Evolutionary conservation across 2,329 filamentous ascomycete species (phyloP).

Genomic region (Herpotrichia juniperi): DNA sequence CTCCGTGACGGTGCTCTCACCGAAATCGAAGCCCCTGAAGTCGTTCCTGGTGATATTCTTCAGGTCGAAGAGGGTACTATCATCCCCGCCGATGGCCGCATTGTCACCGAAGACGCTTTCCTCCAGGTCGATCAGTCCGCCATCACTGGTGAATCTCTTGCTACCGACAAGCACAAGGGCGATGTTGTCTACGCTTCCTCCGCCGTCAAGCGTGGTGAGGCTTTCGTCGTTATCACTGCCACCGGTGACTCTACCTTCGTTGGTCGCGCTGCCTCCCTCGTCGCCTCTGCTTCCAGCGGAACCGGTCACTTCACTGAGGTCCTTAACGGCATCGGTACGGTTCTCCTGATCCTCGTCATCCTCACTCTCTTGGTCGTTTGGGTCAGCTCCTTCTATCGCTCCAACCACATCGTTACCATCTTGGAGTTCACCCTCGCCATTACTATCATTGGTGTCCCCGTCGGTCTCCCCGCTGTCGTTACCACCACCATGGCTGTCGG

Average conservation of each 20-base stretch:
- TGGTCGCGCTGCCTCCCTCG: slow-evolving; percentile 84
- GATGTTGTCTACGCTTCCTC: slow-evolving; percentile 87
- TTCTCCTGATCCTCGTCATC: slow-evolving; percentile 80
- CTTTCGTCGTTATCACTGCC: slow-evolving; percentile 79
- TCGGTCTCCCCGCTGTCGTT: slow-evolving; percentile 90
- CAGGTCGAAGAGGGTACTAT: slow-evolving; percentile 92
- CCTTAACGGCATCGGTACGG: slow-evolving; percentile 82
- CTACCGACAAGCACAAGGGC: slow-evolving; percentile 83
- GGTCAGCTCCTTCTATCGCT: slow-evolving; percentile 87
- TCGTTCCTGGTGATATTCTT: slow-evolving; percentile 89
- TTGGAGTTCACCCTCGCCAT: slow-evolving; percentile 86
- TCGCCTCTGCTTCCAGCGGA: slow-evolving; percentile 75
- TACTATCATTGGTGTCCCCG: slow-evolving; percentile 89
- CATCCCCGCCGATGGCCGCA: slow-evolving; percentile 84
- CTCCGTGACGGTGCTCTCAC: slow-evolving; percentile 78
- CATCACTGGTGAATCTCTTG: slow-evolving; percentile 90
- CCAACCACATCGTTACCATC: slow-evolving; percentile 78
- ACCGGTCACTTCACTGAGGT: slow-evolving; percentile 91
- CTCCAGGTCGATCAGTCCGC: slow-evolving; percentile 91
- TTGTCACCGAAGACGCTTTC: slow-evolving; percentile 83
- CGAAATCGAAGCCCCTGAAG: slow-evolving; percentile 81
- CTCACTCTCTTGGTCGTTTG: slow-evolving; percentile 82
- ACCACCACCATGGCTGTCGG: slow-evolving; percentile 96
- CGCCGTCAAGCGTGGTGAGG: slow-evolving; percentile 87
- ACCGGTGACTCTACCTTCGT: slow-evolving; percentile 92